Base-by-base conservation (phyloP, 2,329 filamentous ascomycete species). In the Verticillium albo-atrum region DNA sequence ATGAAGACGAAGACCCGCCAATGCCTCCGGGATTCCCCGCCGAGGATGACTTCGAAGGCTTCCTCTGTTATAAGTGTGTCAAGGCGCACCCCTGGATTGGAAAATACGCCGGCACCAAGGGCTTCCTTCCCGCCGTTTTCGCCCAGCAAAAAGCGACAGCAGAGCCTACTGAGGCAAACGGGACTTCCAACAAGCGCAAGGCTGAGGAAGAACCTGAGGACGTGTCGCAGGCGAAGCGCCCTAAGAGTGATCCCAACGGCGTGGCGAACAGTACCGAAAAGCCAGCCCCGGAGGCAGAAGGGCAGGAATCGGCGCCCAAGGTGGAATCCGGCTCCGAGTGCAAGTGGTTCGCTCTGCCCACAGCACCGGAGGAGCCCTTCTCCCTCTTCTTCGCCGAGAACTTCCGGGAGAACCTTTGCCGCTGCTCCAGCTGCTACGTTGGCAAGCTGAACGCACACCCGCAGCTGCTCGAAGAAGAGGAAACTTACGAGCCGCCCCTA, bases 61-160 rank as follows among this genome's bases (percentile, higher is more conserved):
- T 98, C 68, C 83, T 99, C 37, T 99, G 95, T 78, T 97, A 95
- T 79, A 96, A 96, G 71, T 99, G 95, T 67, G 83, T 96, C 15
- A 87, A 93, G 47, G 86, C 92, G 1, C 86, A 92, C 66, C 91
- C 92, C 0, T 99, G 95, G 95, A 89, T 98, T 72, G 96, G 94
- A 76, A 81, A 82, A 63, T 98, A 98, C 70, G 92, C 91, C 6
- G 89, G 89, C 2, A 85, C 90, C 0, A 70, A 85, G 1, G 92
- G 93, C 0, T 98, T 99, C 68, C 78, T 98, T 0, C 80, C 85
- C 0, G 83, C 93, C 1, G 83, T 97, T 0, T 88, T 87, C 61
- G 71, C 76, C 6, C 64, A 70, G 2, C 67, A 68, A n/a, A 27
- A 54, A 58, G 70, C 64, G 57, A 65, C 37, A 56, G 67, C 23